Conservation (phyloP, 306 rosid species). For the Castanea sativa region DNA sequence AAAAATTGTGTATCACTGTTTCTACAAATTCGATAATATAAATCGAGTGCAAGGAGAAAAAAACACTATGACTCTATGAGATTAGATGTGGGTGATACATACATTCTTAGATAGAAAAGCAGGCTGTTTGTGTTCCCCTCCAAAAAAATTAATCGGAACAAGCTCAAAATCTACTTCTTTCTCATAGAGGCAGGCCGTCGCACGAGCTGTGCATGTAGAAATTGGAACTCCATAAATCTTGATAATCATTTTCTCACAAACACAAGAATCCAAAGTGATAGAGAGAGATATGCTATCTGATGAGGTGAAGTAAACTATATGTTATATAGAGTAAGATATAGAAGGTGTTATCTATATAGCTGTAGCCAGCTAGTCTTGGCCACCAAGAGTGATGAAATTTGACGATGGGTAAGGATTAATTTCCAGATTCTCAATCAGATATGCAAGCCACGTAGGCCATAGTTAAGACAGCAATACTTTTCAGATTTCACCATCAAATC, state of each 20-base stretch:
- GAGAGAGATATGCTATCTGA: background rate
- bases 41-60: background rate
- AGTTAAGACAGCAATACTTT: background rate
- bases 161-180: constrained; percentile 62
- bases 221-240: constrained; percentile 64
- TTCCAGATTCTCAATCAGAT: background rate
- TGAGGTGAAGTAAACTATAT: too few relatives aligned
- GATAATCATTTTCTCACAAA: constrained; percentile 41
- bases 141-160: constrained; percentile 52
- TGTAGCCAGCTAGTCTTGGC: background rate
- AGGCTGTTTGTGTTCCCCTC: constrained; percentile 53
- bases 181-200: constrained; percentile 59
- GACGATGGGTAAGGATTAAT: background rate
- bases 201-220: constrained; percentile 58
- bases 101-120: constrained; percentile 70
- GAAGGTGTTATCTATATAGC: background rate
- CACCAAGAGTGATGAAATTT: background rate
- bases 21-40: background rate
- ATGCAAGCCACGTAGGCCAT: background rate
- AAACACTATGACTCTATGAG: too few relatives aligned
- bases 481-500: too few relatives aligned
- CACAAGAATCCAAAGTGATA: background rate
- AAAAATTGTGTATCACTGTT: background rate
- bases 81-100: background rate
- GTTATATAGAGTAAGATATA: too few relatives aligned